phyloP scores from a whole-genome alignment of 176 grass and related monocot genomes.

The Olyra latifolia region DNA sequence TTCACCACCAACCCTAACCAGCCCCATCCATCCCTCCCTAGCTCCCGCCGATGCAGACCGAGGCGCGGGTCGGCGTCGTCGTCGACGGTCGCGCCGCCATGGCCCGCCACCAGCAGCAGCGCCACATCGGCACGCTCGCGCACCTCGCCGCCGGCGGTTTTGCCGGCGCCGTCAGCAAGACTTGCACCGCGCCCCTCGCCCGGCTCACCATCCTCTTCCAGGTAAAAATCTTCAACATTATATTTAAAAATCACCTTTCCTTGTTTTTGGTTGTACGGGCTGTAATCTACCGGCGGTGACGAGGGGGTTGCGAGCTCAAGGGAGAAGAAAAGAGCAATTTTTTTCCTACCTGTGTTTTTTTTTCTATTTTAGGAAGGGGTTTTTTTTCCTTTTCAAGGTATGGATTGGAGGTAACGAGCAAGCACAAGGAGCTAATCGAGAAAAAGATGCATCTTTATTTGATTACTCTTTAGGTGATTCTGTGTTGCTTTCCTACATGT shows the following conservation, averaged over 20 bases:
- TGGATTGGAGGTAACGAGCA: background rate
- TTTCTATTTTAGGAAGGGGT: background rate
- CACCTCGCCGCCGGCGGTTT: slow-evolving; percentile 76
- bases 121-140: slow-evolving; percentile 57
- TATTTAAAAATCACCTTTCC: background rate
- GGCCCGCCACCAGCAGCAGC: slow-evolving; percentile 35
- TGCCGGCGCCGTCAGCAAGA: slow-evolving; percentile 88
- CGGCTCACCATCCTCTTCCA: slow-evolving; percentile 95
- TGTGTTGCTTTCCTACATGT: background rate
- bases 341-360: background rate
- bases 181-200: slow-evolving; percentile 86
- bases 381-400: background rate
- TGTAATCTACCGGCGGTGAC: background rate
- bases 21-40: no score
- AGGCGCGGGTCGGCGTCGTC: slow-evolving; percentile 63
- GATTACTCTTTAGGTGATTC: background rate
- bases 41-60: slow-evolving; percentile 55
- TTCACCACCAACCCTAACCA: slow-evolving; percentile 12
- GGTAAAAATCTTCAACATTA: slow-evolving; percentile 20
- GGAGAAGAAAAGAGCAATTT: background rate
- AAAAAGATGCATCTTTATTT: background rate
- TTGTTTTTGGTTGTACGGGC: background rate
- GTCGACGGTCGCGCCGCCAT: slow-evolving; percentile 37
- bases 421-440: background rate
- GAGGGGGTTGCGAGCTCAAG: background rate